Evolutionary conservation across 495 filamentous ascomycete genomes (phyloP), one percentile per base, ranked within the genome.

Genomic region (Sphaerosporella brunnea): DNA sequence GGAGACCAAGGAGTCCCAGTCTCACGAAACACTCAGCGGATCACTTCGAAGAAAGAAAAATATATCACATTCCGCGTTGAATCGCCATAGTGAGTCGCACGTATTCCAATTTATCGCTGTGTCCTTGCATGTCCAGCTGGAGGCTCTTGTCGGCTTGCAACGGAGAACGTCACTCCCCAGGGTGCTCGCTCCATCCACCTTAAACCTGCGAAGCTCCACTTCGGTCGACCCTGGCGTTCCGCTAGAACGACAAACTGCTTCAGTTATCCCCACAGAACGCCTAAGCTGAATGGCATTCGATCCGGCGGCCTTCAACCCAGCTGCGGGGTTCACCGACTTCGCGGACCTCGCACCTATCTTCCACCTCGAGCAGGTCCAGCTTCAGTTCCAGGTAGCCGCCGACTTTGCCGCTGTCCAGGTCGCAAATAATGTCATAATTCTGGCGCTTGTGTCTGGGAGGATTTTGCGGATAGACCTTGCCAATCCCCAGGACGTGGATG

Each of bases 371-470:
- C 77, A 69, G 49, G 90, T 97, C 16, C 77, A 84, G 68, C 80
- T 96, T 39, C 82, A 85, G 57, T 96, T 95, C 68, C 73, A 78
- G 23, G 77, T 95, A 52, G 80, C 86, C 19, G 81, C 84, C 53
- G 83, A 94, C 64, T 95, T 97, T 61, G 90, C 93, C 26, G 86
- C 92, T 20, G 85, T 87, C 36, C 86, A 94, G 64, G 87, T 94
- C 23, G 87, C 88, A 46, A 95, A 97, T 65, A 95, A 97, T 72
- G 85, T 95, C 41, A 72, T 97, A 45, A 75, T 96, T 11, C 65
- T 97, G 40, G 90, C 90, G 23, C 68, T 96, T 34, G 84, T 82
- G 0, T 93, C 82, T 36, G 82, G 82, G 24, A 77, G 86, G 38
- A 85, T 97, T 55, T 69, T 96, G 38, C 74, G 90, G 41, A 96